A percentile compares a stretch with the other conserved stretches of the same genome.
Evolutionary conservation across 495 filamentous ascomycete species (phyloP).

Genomic region (Saxispiralis lemnorum): DNA sequence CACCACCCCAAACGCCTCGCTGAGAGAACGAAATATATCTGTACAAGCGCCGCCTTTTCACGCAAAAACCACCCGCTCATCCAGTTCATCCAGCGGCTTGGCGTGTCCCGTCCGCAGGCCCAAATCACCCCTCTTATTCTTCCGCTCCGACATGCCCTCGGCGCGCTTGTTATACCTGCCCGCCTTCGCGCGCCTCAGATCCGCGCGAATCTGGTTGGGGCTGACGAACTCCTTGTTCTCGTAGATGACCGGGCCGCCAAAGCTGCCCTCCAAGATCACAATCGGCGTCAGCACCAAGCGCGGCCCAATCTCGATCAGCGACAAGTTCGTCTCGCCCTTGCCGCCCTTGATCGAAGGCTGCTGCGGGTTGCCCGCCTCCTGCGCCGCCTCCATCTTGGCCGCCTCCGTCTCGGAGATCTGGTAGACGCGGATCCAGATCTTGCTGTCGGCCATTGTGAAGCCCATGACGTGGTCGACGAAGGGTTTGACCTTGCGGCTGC

Average conservation of each 20-base stretch:
- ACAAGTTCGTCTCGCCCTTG: slow-evolving; percentile 47
- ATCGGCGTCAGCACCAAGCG: slow-evolving; percentile 91
- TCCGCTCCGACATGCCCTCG: slow-evolving; percentile 53
- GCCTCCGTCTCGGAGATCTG: slow-evolving; percentile 73
- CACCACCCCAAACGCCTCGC: background rate
- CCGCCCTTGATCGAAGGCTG: slow-evolving; percentile 18
- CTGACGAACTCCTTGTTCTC: slow-evolving; percentile 97
- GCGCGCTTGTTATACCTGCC: slow-evolving; percentile 52
- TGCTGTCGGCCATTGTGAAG: slow-evolving; percentile 82
- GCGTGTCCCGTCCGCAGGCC: slow-evolving; percentile 52
- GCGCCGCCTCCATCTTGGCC: slow-evolving; percentile 21
- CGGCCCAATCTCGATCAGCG: slow-evolving; percentile 83
- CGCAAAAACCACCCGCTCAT: slow-evolving; percentile 66
- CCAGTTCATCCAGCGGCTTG: slow-evolving; percentile 50
- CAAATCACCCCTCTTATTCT: slow-evolving; percentile 56
- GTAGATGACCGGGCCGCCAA: slow-evolving; percentile 92
- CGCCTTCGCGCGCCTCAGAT: slow-evolving; percentile 57
- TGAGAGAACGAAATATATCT: background rate
- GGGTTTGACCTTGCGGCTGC: slow-evolving; percentile 74
- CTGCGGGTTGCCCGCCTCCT: slow-evolving; percentile 5
- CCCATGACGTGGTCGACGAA: slow-evolving; percentile 91
- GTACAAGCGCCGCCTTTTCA: slow-evolving; percentile 21
- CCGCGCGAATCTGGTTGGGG: slow-evolving; percentile 81
- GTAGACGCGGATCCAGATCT: slow-evolving; percentile 92
- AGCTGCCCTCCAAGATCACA: slow-evolving; percentile 83